Conservation (phyloP, 225 moss, liverwort and hornwort genomes). For the Physcomitrellopsis africana region DNA sequence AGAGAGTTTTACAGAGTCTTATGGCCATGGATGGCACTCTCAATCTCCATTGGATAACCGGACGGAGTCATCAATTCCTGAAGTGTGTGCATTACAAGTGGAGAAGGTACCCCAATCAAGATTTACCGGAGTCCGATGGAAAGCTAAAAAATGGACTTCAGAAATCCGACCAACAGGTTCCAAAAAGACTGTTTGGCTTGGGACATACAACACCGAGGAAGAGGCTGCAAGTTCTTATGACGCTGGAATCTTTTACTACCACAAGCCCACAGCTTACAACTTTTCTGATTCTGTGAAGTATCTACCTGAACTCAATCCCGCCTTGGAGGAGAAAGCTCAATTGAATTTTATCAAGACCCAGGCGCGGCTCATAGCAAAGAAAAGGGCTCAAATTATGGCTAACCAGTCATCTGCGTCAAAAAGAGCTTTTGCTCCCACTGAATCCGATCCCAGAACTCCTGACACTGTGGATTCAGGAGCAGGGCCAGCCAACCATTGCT, state of each 20-base stretch:
- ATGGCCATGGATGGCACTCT: constrained; percentile 19
- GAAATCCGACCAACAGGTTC: constrained; percentile 55
- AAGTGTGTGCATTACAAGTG: constrained; percentile 34
- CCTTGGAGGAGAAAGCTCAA: constrained; percentile 27
- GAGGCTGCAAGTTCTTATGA: constrained; percentile 62
- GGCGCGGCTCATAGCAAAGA: constrained; percentile 56
- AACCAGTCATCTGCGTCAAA: constrained; percentile 15
- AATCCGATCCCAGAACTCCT: constrained; percentile 37
- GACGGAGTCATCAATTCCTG: constrained; percentile 33
- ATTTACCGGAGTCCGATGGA: constrained; percentile 53
- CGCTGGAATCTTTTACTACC: constrained; percentile 56
- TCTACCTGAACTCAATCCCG: constrained; percentile 35
- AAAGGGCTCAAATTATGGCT: constrained; percentile 34
- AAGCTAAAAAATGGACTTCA: constrained; percentile 57
- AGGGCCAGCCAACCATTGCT: constrained; percentile 22
- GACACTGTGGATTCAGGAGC: constrained; percentile 42
- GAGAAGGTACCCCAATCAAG: constrained; percentile 28
- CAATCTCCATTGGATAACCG: background rate
- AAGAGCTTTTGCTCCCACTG: constrained; percentile 2
- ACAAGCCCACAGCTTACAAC: constrained; percentile 45
- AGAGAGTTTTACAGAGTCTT: constrained; percentile 29
- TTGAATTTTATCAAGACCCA: constrained; percentile 52
- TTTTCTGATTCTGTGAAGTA: constrained; percentile 45
- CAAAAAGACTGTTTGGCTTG: constrained; percentile 60
- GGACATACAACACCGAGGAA: constrained; percentile 62